A percentile compares a stretch with the other conserved stretches of the same genome.
Conservation (phyloP, 257 asterid species). For the Nicotiana sylvestris region DNA sequence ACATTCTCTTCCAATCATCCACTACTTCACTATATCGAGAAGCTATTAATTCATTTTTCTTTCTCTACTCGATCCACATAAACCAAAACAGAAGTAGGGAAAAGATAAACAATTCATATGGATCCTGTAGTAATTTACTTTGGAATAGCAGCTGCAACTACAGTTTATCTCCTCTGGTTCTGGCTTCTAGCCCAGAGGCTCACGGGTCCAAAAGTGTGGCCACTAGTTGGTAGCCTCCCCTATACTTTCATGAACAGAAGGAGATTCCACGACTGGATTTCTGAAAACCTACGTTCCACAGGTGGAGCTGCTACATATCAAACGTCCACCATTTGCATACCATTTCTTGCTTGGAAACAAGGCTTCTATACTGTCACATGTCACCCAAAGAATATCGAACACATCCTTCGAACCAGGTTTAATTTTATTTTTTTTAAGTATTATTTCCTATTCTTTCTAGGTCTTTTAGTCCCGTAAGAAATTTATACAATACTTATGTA, state of each 20-base stretch:
- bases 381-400: slow-evolving; percentile 78
- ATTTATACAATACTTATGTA: too few species aligned
- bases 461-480: too few species aligned
- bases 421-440: background rate
- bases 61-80: background rate
- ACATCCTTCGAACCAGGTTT: slow-evolving; percentile 72
- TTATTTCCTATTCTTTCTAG: background rate
- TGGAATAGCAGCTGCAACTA: slow-evolving; percentile 26
- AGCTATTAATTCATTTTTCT: background rate
- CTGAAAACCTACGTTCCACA: slow-evolving; percentile 51
- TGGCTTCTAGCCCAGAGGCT: slow-evolving; percentile 50
- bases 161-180: slow-evolving; percentile 63
- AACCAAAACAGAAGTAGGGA: background rate
- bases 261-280: slow-evolving; percentile 74
- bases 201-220: slow-evolving; percentile 66
- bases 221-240: slow-evolving; percentile 74
- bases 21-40: too few species aligned
- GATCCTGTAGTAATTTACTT: slow-evolving; percentile 32
- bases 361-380: slow-evolving; percentile 80
- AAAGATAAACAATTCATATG: slow-evolving; percentile 13
- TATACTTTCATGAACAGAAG: slow-evolving; percentile 51
- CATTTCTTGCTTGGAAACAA: slow-evolving; percentile 55
- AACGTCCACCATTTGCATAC: slow-evolving; percentile 62
- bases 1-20: slow-evolving; percentile 20
- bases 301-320: slow-evolving; percentile 70